A percentile compares a stretch with the other conserved stretches of the same genome.
phyloP scores from a whole-genome alignment of 345 rosid genomes.

The Sisymbrium irio region DNA sequence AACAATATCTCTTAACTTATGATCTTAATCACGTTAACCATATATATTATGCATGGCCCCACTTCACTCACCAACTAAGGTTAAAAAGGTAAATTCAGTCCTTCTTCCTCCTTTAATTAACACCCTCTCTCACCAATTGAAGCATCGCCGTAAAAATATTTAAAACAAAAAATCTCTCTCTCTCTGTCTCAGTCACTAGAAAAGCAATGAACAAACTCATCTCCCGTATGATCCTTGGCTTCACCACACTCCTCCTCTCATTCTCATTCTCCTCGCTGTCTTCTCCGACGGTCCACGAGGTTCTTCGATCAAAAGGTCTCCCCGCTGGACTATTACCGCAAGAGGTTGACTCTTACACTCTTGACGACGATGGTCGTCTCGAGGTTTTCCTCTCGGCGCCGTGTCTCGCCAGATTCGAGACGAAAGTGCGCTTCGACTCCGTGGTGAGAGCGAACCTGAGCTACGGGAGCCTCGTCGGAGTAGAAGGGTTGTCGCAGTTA shows the following conservation, averaged over 20 bases:
- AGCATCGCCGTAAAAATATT: slow-evolving; percentile 11
- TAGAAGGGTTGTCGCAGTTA: slow-evolving; percentile 70
- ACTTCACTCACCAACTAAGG: slow-evolving; percentile 42
- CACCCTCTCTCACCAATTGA: slow-evolving; percentile 35
- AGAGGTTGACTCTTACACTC: slow-evolving; percentile 65
- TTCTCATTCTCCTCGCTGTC: background rate
- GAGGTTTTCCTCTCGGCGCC: slow-evolving; percentile 80
- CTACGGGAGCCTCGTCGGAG: slow-evolving; percentile 68
- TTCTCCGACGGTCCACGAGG: slow-evolving; percentile 57
- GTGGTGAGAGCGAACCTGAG: slow-evolving; percentile 80
- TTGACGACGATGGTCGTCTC: slow-evolving; percentile 57
- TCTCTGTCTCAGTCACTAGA: slow-evolving; percentile 21
- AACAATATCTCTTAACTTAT: background rate
- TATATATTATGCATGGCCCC: slow-evolving; percentile 6
- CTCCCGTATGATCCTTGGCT: slow-evolving; percentile 8
- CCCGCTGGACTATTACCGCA: slow-evolving; percentile 82
- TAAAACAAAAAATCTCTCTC: background rate
- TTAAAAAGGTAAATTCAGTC: slow-evolving; percentile 25
- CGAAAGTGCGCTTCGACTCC: slow-evolving; percentile 58
- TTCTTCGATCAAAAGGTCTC: slow-evolving; percentile 71
- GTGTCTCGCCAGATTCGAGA: slow-evolving; percentile 68
- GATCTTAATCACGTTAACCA: slow-evolving; percentile 18
- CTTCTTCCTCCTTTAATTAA: slow-evolving; percentile 14
- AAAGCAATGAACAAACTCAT: slow-evolving; percentile 19
- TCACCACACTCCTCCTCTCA: slow-evolving; percentile 19